Base-by-base conservation (phyloP, 441 rosid genomes). In the Erysimum pusillum region DNA sequence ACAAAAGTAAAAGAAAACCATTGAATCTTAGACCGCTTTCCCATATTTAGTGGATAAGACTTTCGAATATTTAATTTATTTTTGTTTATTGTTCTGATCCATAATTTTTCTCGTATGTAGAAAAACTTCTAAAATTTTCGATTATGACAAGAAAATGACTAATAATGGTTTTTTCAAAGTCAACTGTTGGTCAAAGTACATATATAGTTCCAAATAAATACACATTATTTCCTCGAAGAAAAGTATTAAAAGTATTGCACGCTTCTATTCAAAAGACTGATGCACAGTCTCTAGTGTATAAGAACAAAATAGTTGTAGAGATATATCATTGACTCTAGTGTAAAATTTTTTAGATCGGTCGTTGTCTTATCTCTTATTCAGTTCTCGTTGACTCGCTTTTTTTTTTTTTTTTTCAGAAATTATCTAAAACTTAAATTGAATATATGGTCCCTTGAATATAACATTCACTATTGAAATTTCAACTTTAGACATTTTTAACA, bases 221-320 rank as follows among this genome's bases (percentile, higher is more conserved):
- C 1, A 20, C 9, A 48, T 5, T 17, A 63, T 31, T 31, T 32
- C 0, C 44, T 45, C 11, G 44, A 22, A 15, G 42, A n/a, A n/a
- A n/a, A n/a, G n/a, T n/a, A n/a, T n/a, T n/a, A 66, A 44, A 65
- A 56, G 66, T 57, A 22, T 56, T 66, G 59, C 77, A 74, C 73
- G 78, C 20, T 4, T 56, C 65, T 11, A 44, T 10, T 2, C 4
- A 22, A 20, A 5, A 9, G 48, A 59, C 38, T 15, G 12, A 71
- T 58, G 20, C 58, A 32, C 34, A 18, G 17, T 44, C 66, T 71
- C 5, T 49, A 46, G 39, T 48, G 28, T 4, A 60, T 59, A 48
- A 2, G 46, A 45, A 70, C 57, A 70, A 70, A 58, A 32, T 3
- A 1, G 1, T 22, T 14, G 39, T 59, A 34, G 31, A n/a, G 39